A percentile compares a stretch with the other conserved stretches of the same genome.
These are phyloP conservation scores for Ormosia semicastrata DNA, from an alignment of 306 rosid genomes.

Conservation along the genomic window DNA sequence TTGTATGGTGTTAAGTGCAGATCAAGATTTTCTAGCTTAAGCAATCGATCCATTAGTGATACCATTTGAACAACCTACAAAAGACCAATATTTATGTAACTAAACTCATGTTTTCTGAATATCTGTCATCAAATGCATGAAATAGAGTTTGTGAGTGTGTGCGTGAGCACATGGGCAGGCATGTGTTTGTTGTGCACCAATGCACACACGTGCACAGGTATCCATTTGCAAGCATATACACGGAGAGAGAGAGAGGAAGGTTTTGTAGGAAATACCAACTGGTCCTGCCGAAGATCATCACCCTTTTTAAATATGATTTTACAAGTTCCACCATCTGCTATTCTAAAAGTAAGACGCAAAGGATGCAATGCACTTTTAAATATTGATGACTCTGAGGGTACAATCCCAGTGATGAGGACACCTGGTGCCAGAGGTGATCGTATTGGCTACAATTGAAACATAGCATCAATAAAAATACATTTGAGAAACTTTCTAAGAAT, in stretches of 20 bases:
- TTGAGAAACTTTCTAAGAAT: slow-evolving; percentile 16
- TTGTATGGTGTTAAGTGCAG: slow-evolving; percentile 86
- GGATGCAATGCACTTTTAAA: slow-evolving; percentile 98
- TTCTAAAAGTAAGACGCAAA: slow-evolving; percentile 84
- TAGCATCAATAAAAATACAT: slow-evolving; percentile 17
- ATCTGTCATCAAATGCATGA: slow-evolving; percentile 9
- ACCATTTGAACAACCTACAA: slow-evolving; percentile 97
- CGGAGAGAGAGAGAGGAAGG: slow-evolving; percentile 27
- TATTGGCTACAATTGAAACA: slow-evolving; percentile 67
- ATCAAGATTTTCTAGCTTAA: slow-evolving; percentile 92
- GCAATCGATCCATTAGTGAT: slow-evolving; percentile 93
- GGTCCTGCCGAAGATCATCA: slow-evolving; percentile 96
- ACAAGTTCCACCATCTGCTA: slow-evolving; percentile 77
- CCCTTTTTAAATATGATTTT: slow-evolving; percentile 92
- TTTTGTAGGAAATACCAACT: slow-evolving; percentile 61
- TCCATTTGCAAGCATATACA: background rate
- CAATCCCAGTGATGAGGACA: slow-evolving; percentile 81
- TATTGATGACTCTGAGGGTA: slow-evolving; percentile 89
- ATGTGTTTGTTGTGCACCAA: background rate
- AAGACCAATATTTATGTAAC: slow-evolving; percentile 30
- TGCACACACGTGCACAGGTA: background rate
- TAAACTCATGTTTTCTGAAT: slow-evolving; percentile 12
- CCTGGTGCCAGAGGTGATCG: slow-evolving; percentile 89
- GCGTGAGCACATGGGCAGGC: background rate
- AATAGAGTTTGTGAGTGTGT: background rate